Evolutionary conservation across 352 stramenopile genomes (phyloP), one percentile per base, ranked within the genome.

Genomic region (Phytophthora capsici): DNA sequence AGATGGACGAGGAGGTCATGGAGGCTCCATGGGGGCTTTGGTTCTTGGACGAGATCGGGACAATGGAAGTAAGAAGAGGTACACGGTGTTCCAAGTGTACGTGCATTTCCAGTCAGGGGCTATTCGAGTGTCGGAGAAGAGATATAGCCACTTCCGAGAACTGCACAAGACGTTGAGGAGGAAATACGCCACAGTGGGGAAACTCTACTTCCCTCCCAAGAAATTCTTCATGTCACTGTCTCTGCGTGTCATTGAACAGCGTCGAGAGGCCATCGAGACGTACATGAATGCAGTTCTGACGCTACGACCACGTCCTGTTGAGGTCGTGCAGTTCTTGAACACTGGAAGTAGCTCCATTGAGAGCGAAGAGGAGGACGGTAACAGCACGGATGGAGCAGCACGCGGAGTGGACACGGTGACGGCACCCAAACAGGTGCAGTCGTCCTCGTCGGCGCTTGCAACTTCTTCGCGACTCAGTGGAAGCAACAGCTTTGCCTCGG

Each of bases 181-280:
- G 66, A 91, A 91, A 63, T 94, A 94, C 65, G 82, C 83, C 0
- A 86, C 82, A 0, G 86, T 95, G 7, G 82, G 80, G 51, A 91
- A 90, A 44, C 77, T 94, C 23, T 92, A 91, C 53, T 95, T 95
- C 55, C 88, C 88, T 7, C 88, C 86, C 4, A 94, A 94, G 51
- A 91, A 93, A 56, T 92, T 93, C 59, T 95, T 95, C 60, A 84
- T 90, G 68, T 94, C 86, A 44, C 62, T 93, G n/a, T 95, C 88
- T 28, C 71, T 95, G 13, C 82, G 90, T 52, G 88, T 95, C 38
- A 95, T 95, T 62, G 86, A 94, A 65, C 88, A 95, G 56, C 84
- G 88, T 12, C 84, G 86, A 13, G 80, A 93, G 45, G 86, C 73
- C 10, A 90, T 95, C 30, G 88, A 94, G 58, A 88, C 78, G 55